Evolutionary conservation across 148 eudicot species (phyloP), one percentile per base, ranked within the genome.

Genomic region (Chenopodium berlandieri): DNA sequence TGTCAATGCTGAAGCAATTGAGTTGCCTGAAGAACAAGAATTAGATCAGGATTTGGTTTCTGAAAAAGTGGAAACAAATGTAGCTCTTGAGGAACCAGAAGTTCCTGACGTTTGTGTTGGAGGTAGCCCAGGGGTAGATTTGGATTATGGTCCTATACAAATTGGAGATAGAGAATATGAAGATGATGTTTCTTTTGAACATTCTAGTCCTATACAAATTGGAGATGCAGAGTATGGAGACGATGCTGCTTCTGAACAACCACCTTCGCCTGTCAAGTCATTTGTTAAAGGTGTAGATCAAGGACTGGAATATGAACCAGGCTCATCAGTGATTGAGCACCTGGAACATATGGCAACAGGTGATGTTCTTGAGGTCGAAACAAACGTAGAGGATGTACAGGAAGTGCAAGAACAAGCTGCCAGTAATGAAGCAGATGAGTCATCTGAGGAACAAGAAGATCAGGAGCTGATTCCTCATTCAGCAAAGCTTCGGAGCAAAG

Each of bases 401-500:
- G 63, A 58, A 58, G 7, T 58, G 63, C 63, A 12, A 58, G 63
- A 58, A 58, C 54, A 50, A 50, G 23, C 25, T 4, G 66, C 2
- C 23, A 62, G 66, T 62, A 62, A 20, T 20, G 66, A 62, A 62
- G 23, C 25, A 62, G 25, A 5, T 2, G 63, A 58, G 66, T 20
- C 66, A 4, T 8, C 66, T 62, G 66, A 62, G n/a, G 66, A 62
- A 62, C 66, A 44, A n/a, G 76, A 54, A 81, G 73, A 64, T 75
- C 62, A 27, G 83, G 66, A 75, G 68, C 37, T 60, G 27, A 76
- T 79, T 81, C 56, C 81, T 80, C 52, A 58, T 80, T 74, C 78
- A 10, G 82, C 76, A 74, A 79, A 79, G 63, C 60, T 60, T 79
- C 75, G 31, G 81, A 78, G 37, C 77, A 76, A 73, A 79, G 90